Evolutionary conservation across 78 protist genomes (phyloP).

Genomic region (Dictyostelium discoideum): DNA sequence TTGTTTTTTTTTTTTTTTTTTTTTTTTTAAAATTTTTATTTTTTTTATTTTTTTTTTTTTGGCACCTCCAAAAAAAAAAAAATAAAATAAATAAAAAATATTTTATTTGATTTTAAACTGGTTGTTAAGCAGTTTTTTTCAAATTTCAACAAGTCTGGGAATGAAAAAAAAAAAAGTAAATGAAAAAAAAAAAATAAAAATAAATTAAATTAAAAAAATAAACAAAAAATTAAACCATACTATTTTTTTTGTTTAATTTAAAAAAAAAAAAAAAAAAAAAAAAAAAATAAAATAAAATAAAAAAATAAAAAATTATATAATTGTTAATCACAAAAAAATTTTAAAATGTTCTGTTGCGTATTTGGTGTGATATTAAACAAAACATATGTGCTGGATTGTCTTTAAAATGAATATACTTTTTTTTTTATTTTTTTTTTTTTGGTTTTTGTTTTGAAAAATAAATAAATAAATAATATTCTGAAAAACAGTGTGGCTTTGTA

Average conservation of each 20-base stretch:
- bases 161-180: slow-evolving; percentile 14
- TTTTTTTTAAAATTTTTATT: background rate
- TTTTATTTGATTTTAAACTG: background rate
- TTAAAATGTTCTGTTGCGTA: too few species aligned
- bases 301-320: background rate
- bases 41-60: background rate
- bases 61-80: background rate
- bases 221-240: too few species aligned
- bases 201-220: too few species aligned
- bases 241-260: background rate
- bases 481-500: too few species aligned
- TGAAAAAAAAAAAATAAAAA: background rate
- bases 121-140: too few species aligned
- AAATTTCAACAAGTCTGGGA: background rate
- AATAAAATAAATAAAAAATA: background rate
- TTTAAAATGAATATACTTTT: background rate
- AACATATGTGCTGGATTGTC: background rate
- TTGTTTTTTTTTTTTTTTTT: background rate
- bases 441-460: too few species aligned
- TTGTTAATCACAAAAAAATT: too few species aligned
- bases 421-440: background rate
- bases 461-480: too few species aligned
- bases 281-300: background rate
- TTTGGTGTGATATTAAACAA: background rate
- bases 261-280: background rate